Conservation (phyloP, 2,329 filamentous ascomycete species). For the Fusarium albosuccineum region DNA sequence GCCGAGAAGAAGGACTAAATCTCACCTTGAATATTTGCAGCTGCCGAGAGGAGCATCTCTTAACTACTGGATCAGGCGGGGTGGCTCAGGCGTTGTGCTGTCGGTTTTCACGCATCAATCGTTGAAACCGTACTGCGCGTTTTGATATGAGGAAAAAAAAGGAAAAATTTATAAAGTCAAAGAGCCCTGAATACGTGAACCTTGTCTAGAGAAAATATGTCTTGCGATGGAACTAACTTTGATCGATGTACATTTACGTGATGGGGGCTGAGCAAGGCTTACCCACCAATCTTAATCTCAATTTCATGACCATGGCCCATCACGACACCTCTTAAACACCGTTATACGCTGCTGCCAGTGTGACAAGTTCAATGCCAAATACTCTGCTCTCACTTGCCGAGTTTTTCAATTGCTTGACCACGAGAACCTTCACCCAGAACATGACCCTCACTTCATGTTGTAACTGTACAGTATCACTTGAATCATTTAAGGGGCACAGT, state of each 20-base stretch:
- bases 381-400: too few species aligned
- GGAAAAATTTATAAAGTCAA: conserved; percentile 38
- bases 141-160: conserved; percentile 43
- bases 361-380: too few species aligned
- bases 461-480: too few species aligned
- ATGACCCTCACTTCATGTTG: too few species aligned
- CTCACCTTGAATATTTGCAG: conserved; percentile 34
- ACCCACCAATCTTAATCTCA: too few species aligned
- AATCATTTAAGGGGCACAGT: background rate
- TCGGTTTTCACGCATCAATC: conserved; percentile 40
- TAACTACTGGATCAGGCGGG: conserved; percentile 38
- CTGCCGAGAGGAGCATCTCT: conserved; percentile 38
- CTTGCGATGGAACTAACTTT: background rate
- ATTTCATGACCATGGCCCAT: too few species aligned
- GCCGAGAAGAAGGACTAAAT: conserved; percentile 56
- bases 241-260: too few species aligned
- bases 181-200: conserved; percentile 3
- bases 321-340: too few species aligned
- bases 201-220: conserved; percentile 1
- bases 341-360: too few species aligned
- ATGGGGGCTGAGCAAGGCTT: too few species aligned
- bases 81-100: conserved; percentile 44
- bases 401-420: too few species aligned
- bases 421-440: too few species aligned
- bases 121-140: conserved; percentile 36